Conservation (phyloP, 495 filamentous ascomycete species). For the Xylaria acuta region DNA sequence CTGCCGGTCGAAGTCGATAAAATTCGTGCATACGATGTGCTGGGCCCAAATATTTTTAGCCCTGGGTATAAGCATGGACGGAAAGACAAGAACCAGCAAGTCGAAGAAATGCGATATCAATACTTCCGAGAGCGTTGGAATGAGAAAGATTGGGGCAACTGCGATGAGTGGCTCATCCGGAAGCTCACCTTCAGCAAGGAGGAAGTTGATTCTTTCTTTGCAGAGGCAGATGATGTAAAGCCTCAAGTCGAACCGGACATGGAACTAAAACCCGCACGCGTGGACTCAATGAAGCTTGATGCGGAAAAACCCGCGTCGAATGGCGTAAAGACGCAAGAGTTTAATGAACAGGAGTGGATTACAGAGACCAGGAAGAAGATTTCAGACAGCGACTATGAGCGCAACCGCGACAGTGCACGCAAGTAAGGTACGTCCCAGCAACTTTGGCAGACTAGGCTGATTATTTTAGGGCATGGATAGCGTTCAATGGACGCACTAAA, state of each 20-base stretch:
- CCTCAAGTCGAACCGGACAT: conserved; percentile 2
- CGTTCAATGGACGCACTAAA: conserved; percentile 60
- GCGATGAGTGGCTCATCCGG: conserved; percentile 51
- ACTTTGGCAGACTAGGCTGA: conserved; percentile 21
- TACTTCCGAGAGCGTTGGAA: conserved; percentile 43
- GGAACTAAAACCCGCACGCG: not conserved
- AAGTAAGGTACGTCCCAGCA: conserved; percentile 4
- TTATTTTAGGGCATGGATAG: conserved; percentile 56
- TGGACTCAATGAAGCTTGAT: not conserved
- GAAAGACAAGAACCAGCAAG: conserved; percentile 33
- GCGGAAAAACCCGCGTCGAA: not conserved
- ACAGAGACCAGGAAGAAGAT: conserved; percentile 19
- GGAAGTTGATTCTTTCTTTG: conserved; percentile 43
- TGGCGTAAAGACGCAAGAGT: not conserved
- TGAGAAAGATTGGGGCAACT: conserved; percentile 28
- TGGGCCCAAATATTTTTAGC: conserved; percentile 25
- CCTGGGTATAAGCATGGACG: conserved; percentile 25
- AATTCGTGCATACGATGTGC: conserved; percentile 21
- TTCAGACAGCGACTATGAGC: not conserved
- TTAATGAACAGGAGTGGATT: conserved; percentile 8
- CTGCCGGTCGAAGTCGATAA: not conserved
- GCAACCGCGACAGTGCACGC: conserved; percentile 15
- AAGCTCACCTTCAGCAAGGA: conserved; percentile 59
- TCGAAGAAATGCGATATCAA: conserved; percentile 46
- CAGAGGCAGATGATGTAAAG: not conserved